These are phyloP conservation scores for Ceratocystis harringtonii DNA, from an alignment of 2,329 filamentous ascomycete species.

Conservation along the genomic window DNA sequence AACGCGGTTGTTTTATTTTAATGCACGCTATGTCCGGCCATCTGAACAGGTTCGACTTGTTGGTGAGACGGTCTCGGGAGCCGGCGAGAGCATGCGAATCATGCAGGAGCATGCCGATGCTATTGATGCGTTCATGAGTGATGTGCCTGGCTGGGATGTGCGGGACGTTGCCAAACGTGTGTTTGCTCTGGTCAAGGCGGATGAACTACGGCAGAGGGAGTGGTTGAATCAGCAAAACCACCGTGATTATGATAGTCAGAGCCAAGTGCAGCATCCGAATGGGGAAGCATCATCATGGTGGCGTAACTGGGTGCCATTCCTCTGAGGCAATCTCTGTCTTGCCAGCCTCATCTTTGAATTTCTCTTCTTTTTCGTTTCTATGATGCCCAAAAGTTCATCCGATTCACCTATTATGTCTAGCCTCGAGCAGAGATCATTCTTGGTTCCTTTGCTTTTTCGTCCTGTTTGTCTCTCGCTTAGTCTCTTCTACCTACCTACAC, in stretches of 20 bases:
- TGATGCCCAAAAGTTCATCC: neutral
- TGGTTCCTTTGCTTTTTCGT: neutral
- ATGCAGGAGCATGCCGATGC: constrained; percentile 44
- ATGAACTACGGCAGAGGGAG: constrained; percentile 13
- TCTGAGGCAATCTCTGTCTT: neutral
- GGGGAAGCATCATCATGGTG: neutral
- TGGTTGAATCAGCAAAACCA: constrained; percentile 10
- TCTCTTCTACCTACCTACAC: neutral
- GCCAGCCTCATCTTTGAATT: neutral
- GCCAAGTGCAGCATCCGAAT: neutral
- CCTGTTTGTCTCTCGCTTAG: neutral
- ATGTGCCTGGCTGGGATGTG: constrained; percentile 37
- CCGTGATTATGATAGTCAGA: neutral
- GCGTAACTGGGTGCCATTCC: constrained; percentile 8
- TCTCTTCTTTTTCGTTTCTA: neutral
- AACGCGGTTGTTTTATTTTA: constrained; percentile 28
- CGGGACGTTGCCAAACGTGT: constrained; percentile 35
- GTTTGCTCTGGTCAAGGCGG: constrained; percentile 25
- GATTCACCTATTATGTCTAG: too few relatives aligned
- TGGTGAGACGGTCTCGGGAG: constrained; percentile 34
- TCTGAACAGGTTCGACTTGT: constrained; percentile 26
- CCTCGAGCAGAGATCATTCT: too few relatives aligned
- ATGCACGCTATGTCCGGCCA: constrained; percentile 10
- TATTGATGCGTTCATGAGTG: constrained; percentile 36
- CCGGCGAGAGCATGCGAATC: constrained; percentile 33